Evolutionary conservation across 2,329 filamentous ascomycete genomes (phyloP), one percentile per base, ranked within the genome.

Genomic region (Alternaria conjuncta): DNA sequence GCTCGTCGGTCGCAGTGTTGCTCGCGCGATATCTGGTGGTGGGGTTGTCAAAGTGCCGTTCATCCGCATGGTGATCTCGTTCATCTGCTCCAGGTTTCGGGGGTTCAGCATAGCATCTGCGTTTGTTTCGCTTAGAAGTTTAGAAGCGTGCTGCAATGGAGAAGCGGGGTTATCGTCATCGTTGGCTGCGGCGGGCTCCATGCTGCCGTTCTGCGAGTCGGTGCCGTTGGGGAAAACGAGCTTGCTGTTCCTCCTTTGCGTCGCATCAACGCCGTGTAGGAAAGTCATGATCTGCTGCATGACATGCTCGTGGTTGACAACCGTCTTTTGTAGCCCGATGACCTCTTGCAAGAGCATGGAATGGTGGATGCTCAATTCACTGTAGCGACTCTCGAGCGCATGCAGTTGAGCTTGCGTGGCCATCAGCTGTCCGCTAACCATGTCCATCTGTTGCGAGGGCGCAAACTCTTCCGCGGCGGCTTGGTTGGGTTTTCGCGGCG

Each of bases 381-480:
- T 89, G 78, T 94, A 96, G 67, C 93, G 88, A 72, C 95, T 92
- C 73, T 96, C 92, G 44, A 98, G 84, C 61, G 92, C 88, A 76
- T 97, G 93, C 44, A 98, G 88, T 79, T 98, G 95, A 76, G 97
- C 93, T 75, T 97, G 93, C 6, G 94, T 96, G 10, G 94, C 95
- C 56, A 93, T 89, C 55, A 97, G 84, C 72, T 96, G 94, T 73
- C 93, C 92, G 78, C 93, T 95, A 73, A 97, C 88, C 69, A 97
- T 87, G 67, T 95, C 92, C 77, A 97, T 91, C 79, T 97, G 95
- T 78, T 97, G 94, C 23, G 90, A 90, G 2, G 93, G 92, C 23
- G 92, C 88, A 60, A 92, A 90, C 49, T 97, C 94, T 60, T 90
- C 90, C 5, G 66, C 55, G 18, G 83, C 81, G 13, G 74, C 63